phyloP scores from a whole-genome alignment of 2,329 filamentous ascomycete genomes.

The Monosporascus sp. region DNA sequence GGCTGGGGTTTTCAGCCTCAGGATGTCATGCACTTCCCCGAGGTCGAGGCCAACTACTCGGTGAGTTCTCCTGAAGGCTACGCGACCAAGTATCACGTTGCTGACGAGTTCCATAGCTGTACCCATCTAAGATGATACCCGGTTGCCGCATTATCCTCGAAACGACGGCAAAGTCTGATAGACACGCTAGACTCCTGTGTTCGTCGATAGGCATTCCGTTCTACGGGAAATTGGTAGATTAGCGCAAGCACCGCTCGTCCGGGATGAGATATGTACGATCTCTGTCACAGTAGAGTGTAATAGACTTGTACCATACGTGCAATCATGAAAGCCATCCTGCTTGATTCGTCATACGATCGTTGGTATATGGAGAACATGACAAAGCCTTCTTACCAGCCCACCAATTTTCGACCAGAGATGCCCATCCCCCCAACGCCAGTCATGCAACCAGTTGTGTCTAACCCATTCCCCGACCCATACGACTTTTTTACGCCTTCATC shows the following conservation, averaged over 20 bases:
- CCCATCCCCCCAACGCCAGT: slow-evolving; percentile 7
- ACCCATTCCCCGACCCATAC: background rate
- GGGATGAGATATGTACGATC: slow-evolving; percentile 13
- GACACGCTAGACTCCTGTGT: slow-evolving; percentile 74
- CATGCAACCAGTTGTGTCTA: slow-evolving; percentile 3
- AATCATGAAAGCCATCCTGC: background rate
- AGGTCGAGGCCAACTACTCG: slow-evolving; percentile 92
- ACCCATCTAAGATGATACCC: slow-evolving; percentile 68
- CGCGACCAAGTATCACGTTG: background rate
- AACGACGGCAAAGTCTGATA: slow-evolving; percentile 79
- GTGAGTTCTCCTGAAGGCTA: slow-evolving; percentile 48
- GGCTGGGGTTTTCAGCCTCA: slow-evolving; percentile 73
- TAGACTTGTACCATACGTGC: slow-evolving; percentile 21
- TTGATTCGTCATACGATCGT: background rate
- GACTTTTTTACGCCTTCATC: slow-evolving; percentile 22
- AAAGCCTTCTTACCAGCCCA: background rate
- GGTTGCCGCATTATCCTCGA: slow-evolving; percentile 80
- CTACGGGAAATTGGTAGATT: slow-evolving; percentile 61
- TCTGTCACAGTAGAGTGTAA: slow-evolving; percentile 12
- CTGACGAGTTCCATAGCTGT: slow-evolving; percentile 41
- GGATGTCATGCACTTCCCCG: slow-evolving; percentile 79
- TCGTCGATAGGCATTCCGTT: slow-evolving; percentile 74
- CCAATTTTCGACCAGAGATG: background rate
- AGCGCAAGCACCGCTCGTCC: slow-evolving; percentile 9
- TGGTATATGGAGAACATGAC: background rate